A percentile compares a stretch with the other conserved stretches of the same genome.
phyloP scores from a whole-genome alignment of 495 filamentous ascomycete genomes.

The Penicillium paradoxum region DNA sequence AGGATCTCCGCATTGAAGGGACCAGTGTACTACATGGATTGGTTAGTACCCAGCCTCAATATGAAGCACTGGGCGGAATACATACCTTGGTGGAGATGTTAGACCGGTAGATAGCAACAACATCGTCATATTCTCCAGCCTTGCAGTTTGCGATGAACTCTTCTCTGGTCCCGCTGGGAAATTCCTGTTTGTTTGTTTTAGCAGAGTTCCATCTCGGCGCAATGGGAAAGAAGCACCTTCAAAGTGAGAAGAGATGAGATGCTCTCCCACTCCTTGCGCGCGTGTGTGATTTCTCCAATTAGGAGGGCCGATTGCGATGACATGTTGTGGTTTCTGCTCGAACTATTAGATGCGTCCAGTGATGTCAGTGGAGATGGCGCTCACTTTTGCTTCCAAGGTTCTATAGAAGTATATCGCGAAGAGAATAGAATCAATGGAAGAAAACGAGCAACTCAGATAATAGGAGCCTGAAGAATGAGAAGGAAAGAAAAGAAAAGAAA shows the following conservation, averaged over 20 bases:
- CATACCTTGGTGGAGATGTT: slow-evolving; percentile 54
- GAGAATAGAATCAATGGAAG: background rate
- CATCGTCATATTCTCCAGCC: slow-evolving; percentile 51
- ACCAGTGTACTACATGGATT: slow-evolving; percentile 47
- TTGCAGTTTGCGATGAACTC: slow-evolving; percentile 51
- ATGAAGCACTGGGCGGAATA: background rate
- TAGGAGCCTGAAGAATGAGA: background rate
- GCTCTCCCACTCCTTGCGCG: slow-evolving; percentile 53
- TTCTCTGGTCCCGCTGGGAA: slow-evolving; percentile 46
- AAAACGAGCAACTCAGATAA: background rate
- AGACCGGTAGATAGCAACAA: slow-evolving; percentile 55
- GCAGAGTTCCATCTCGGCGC: background rate
- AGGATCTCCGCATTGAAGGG: slow-evolving; percentile 57
- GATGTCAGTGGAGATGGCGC: background rate
- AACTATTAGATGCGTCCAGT: slow-evolving; percentile 9
- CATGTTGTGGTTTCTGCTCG: slow-evolving; percentile 22
- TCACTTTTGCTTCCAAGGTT: background rate
- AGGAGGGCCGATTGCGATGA: slow-evolving; percentile 46
- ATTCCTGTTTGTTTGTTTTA: slow-evolving; percentile 39
- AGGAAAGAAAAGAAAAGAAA: background rate
- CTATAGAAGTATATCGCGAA: background rate
- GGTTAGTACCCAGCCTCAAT: background rate
- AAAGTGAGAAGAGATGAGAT: slow-evolving; percentile 47
- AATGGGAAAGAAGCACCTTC: slow-evolving; percentile 37
- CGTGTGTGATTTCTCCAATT: slow-evolving; percentile 51